Percentiles rank a stretch among this genome's conserved stretches.
These are phyloP conservation scores for Groenewaldozyma tartarivorans DNA, from an alignment of 805 yeast species.

Conservation along the genomic window DNA sequence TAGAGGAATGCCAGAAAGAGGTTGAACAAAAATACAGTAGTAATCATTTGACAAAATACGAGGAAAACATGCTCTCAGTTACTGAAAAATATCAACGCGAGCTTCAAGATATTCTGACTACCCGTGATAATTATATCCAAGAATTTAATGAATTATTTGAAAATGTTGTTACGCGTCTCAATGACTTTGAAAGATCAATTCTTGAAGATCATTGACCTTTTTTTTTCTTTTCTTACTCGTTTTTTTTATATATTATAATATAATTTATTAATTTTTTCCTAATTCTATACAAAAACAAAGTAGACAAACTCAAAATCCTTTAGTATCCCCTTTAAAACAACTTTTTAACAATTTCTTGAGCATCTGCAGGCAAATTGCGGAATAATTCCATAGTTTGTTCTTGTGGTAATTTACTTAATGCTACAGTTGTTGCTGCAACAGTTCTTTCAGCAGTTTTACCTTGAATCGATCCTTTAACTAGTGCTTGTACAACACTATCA, in stretches of 20 bases:
- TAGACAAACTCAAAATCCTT: constrained; percentile 3
- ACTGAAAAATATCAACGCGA: no score
- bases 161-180: no score
- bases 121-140: no score
- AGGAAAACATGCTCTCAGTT: no score
- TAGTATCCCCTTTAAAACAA: constrained; percentile 33
- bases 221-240: no score
- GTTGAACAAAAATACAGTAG: background rate
- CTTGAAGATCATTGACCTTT: no score
- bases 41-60: background rate
- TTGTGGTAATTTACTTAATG: constrained; percentile 58
- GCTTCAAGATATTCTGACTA: no score
- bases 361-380: constrained; percentile 51
- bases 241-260: no score
- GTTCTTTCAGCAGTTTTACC: constrained; percentile 66
- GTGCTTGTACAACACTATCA: constrained; percentile 64
- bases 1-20: background rate
- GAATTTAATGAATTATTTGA: no score
- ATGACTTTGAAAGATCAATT: no score
- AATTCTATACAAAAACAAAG: background rate
- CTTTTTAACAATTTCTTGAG: constrained; percentile 49
- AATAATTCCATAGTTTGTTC: constrained; percentile 56
- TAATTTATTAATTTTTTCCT: no score
- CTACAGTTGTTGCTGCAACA: constrained; percentile 51
- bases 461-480: constrained; percentile 52